Conservation (phyloP, 139 green algal species). For the Tetraselmis striata region DNA sequence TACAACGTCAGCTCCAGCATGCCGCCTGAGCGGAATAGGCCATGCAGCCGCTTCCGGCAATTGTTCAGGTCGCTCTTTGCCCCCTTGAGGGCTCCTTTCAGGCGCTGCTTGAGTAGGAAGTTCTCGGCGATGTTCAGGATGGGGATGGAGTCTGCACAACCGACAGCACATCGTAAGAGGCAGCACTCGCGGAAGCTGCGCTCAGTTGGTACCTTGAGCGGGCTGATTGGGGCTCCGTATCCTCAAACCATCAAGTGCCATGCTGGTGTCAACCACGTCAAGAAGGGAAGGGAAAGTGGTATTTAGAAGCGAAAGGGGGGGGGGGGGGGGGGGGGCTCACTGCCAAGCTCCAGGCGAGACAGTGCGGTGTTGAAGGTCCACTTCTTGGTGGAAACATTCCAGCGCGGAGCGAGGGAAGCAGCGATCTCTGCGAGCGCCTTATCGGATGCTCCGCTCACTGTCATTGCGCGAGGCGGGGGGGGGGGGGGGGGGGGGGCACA, state of each 20-base stretch:
- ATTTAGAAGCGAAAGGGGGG: background rate
- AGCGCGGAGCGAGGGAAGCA: background rate
- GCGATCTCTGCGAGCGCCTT: background rate
- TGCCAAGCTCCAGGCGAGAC: background rate
- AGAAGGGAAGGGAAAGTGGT: background rate
- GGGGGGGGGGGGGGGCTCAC: background rate
- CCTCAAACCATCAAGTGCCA: too few species aligned
- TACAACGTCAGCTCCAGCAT: background rate
- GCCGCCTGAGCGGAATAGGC: background rate
- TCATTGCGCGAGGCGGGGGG: background rate
- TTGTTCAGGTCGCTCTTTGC: background rate
- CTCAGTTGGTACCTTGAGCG: too few species aligned
- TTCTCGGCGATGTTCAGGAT: background rate
- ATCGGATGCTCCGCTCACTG: background rate
- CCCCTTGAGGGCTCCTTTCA: background rate
- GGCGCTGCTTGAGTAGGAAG: background rate
- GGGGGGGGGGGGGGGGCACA: too few species aligned
- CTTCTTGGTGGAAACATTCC: background rate
- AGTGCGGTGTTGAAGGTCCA: background rate
- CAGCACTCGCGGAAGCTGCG: too few species aligned
- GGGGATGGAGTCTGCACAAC: background rate
- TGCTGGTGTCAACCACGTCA: too few species aligned
- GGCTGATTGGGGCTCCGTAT: too few species aligned
- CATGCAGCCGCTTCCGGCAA: background rate
- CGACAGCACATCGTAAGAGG: too few species aligned